Evolutionary conservation across 805 yeast genomes (phyloP), one percentile per base, ranked within the genome.

Genomic region (Saturnispora zaruensis): DNA sequence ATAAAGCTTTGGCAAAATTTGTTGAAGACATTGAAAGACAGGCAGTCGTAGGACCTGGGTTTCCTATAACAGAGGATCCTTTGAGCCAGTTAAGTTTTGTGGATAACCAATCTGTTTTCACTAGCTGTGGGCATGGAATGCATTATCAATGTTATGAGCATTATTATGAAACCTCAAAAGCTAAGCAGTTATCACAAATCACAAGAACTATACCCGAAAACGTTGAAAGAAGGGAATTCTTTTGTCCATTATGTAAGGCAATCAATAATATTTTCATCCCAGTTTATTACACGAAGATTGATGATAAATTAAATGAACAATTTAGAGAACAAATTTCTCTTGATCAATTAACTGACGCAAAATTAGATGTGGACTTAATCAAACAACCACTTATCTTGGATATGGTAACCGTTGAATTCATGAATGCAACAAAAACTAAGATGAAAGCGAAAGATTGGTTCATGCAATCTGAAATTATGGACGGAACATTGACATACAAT

Each of bases 41-140:
- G 2, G 56, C 66, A 37, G 77, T 77, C 0, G 65, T 82, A 54
- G 95, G 95, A 0, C 91, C 89, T 0, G 90, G 91, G 0, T 87
- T 84, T 56, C 78, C 81, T 2, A 46, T 59, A 4, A 59, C 57
- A 7, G 65, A 62, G 18, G 44, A 44, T 30, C 46, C 44, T 16
- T 9, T 25, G 3, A 38, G 46, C 20, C 45, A 44, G 4, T 64
- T 64, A 20, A 51, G 66, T 54, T 50, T 66, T 44, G 66, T 67
- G 38, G 72, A 76, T 38, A 68, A 68, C 44, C 71, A 73, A 50
- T 63, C 76, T 6, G 74, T 84, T 1, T 71, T 83, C 3, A 76
- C 80, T 53, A 83, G 95, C 46, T 91, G 99, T 69, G 95, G 96
- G 1, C 99, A 91, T 66, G 95, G 96, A 2, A 84, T 91, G 82